Base-by-base conservation (phyloP, 2,329 filamentous ascomycete species). In the Acephala macrosclerotiorum region DNA sequence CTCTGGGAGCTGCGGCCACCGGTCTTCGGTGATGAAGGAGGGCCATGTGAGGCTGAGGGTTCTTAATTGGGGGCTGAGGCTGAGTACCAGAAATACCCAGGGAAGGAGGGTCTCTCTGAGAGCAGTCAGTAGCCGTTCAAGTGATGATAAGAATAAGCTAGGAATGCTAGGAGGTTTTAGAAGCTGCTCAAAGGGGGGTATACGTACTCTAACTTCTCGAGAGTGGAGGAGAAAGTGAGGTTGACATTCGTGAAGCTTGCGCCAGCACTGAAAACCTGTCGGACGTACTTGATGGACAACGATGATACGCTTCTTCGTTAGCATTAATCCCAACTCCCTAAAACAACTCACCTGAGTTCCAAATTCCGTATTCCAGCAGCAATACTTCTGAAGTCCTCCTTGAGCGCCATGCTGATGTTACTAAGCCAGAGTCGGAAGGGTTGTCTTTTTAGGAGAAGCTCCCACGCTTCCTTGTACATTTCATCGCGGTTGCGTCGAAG, bases 371-470 rank as follows among this genome's bases (percentile, higher is more conserved):
- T 53, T 3, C 49, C 26, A 20, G 12, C 25, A 18, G 25, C 26
- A 3, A n/a, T 22, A 11, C 1, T 26, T n/a, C n/a, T 33, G 18
- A 22, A 33, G 29, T 33, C 29, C 25, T 29, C 26, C 25, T 53
- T 53, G 22, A 53, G 2, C 1, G 49, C 25, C 18, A 3, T 33
- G 49, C 16, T 53, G 9, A 53, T 33, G 12, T 53, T 53, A 3
- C 2, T 29, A 4, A 53, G 26, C 49, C 49, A 53, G 49, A 53
- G 49, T 53, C 49, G 45, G 20, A 49, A 49, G 45, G 6, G n/a
- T 11, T 8, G n/a, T 11, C 20, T n/a, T 2, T 22, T 22, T 8
- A 49, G 20, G 45, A 49, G 20, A 22, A 49, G n/a, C 7, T 1
- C n/a, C 45, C 22, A 11, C 11, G 45, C 45, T 7, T 49, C 45